Evolutionary conservation across 1,139 yeast genomes (phyloP).

Genomic region (Arxiozyma bovina): DNA sequence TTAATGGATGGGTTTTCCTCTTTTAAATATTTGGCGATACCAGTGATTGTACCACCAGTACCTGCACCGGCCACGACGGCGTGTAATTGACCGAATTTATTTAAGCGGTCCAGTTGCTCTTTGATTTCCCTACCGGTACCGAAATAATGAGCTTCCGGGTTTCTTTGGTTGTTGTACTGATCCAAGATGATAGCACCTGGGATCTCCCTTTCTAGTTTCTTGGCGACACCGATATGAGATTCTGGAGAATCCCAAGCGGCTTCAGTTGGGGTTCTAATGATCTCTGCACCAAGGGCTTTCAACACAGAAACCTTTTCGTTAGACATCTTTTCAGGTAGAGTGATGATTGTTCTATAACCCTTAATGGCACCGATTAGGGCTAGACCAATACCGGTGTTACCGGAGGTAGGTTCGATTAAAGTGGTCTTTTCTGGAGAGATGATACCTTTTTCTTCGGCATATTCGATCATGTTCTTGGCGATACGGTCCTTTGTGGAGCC

Average conservation of each 20-base stretch:
- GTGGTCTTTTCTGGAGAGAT: conserved; percentile 76
- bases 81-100: conserved; percentile 56
- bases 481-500: conserved; percentile 95
- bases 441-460: conserved; percentile 70
- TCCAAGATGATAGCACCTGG: conserved; percentile 81
- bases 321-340: conserved; percentile 88
- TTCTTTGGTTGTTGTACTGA: conserved; percentile 70
- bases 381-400: conserved; percentile 83
- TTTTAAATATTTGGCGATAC: conserved; percentile 70
- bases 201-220: conserved; percentile 70
- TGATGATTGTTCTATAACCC: conserved; percentile 81
- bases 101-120: conserved; percentile 43
- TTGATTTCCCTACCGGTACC: conserved; percentile 86
- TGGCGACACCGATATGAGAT: conserved; percentile 85
- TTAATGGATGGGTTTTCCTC: conserved; percentile 55
- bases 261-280: conserved; percentile 84
- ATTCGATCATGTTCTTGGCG: conserved; percentile 77
- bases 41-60: conserved; percentile 86
- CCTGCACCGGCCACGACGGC: conserved; percentile 88
- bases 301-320: conserved; percentile 83
- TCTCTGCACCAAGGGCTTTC: conserved; percentile 86
- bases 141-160: conserved; percentile 76
- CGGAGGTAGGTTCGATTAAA: conserved; percentile 82
- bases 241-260: conserved; percentile 94
- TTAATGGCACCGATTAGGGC: conserved; percentile 81